Evolutionary conservation across 1,284 basidiomycete species (phyloP).

Genomic region (Ustilago hordei): DNA sequence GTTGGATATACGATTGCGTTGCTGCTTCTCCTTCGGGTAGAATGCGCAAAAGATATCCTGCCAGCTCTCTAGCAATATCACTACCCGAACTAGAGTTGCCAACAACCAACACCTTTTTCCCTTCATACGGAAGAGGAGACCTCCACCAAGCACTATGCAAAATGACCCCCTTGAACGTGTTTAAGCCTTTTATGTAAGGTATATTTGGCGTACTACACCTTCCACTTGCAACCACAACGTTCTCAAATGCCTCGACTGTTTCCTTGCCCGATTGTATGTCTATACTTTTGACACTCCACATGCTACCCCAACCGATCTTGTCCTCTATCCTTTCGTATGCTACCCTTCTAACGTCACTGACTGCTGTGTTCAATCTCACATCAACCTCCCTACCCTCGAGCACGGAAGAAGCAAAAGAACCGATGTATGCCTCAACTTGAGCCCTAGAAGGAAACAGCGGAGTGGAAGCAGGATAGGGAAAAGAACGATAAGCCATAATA

Average conservation of each 20-base stretch:
- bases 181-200: constrained; percentile 70
- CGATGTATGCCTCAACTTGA: constrained; percentile 70
- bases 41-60: constrained; percentile 52
- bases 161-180: constrained; percentile 70
- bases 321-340: not conserved
- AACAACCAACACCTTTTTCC: constrained; percentile 72
- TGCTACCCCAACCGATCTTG: constrained; percentile 51
- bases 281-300: constrained; percentile 28
- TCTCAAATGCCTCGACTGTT: constrained; percentile 37
- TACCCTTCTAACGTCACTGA: constrained; percentile 58
- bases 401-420: constrained; percentile 63
- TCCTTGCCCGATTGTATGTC: constrained; percentile 3
- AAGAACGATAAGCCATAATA: constrained; percentile 69
- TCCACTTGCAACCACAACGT: constrained; percentile 70
- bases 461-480: constrained; percentile 48
- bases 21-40: constrained; percentile 35
- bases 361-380: constrained; percentile 70
- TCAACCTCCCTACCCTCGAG: constrained; percentile 7
- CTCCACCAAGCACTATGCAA: constrained; percentile 72
- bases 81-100: constrained; percentile 73
- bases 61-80: constrained; percentile 73
- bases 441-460: constrained; percentile 45
- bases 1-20: constrained; percentile 21
- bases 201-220: constrained; percentile 73
- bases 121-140: constrained; percentile 61